Evolutionary conservation across 2,329 filamentous ascomycete genomes (phyloP), one percentile per base, ranked within the genome.

Genomic region (Diaporthe capsici): DNA sequence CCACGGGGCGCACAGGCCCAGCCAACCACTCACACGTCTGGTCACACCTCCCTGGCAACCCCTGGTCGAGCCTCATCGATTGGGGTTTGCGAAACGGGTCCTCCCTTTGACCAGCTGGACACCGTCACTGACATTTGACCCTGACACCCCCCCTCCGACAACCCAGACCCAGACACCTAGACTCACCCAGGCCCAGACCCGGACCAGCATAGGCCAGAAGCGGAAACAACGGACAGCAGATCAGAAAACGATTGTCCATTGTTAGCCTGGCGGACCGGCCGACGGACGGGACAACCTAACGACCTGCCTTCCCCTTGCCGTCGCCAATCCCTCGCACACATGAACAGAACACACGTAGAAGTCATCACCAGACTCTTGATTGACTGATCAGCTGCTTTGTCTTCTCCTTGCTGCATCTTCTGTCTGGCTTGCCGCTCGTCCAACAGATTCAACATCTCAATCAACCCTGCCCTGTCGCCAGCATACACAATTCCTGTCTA

Each of bases 191-290:
- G 12, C 58, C 37, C 65, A 70, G 65, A 31, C 65, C 65, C 17
- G 39, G 34, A 47, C 60, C 60, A 51, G 28, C 25, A n/a, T 12
- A 25, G 63, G 63, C 44, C 65, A 70, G 49, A 70, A 70, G 17
- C 65, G 65, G 65, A 70, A 70, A 70, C 65, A 70, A 55, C 49
- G 12, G 37, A 55, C 65, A 70, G 49, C 49, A 55, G 65, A 55
- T 39, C 65, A 55, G 65, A 39, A 70, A 70, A 70, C 65, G 65
- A 68, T 39, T 53, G 65, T 53, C 49, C 65, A 70, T 55, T 70
- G 65, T 70, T 70, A 37, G 65, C 49, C 65, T 42, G 34, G n/a
- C 65, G 65, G 65, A 55, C 13, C 31, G 65, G 51, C 65, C 65
- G 65, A 70, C 44, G n/a, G 49, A 37, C 42, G 28, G 31, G 31